Evolutionary conservation across 2,329 filamentous ascomycete species (phyloP).

Genomic region (Daldinia eschscholtzii): DNA sequence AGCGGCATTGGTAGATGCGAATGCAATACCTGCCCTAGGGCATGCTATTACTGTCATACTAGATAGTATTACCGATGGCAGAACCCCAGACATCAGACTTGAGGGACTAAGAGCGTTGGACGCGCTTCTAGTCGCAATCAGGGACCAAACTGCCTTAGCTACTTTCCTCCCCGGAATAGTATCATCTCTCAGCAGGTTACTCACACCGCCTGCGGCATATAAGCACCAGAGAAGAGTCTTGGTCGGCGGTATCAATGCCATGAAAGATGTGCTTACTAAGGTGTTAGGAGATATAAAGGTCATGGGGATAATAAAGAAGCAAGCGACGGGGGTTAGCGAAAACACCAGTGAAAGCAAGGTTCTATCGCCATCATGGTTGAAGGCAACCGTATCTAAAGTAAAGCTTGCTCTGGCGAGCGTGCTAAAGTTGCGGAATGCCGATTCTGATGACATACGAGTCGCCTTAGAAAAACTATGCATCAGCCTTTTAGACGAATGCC

Average conservation of each 20-base stretch:
- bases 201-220: slow-evolving; percentile 74
- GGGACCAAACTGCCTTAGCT: slow-evolving; percentile 79
- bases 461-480: slow-evolving; percentile 80
- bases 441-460: slow-evolving; percentile 74
- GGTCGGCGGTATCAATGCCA: slow-evolving; percentile 68
- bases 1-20: slow-evolving; percentile 64
- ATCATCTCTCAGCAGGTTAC: slow-evolving; percentile 80
- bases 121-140: slow-evolving; percentile 72
- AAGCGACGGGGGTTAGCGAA: slow-evolving; percentile 46
- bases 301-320: slow-evolving; percentile 59
- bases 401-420: slow-evolving; percentile 85
- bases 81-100: slow-evolving; percentile 76
- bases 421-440: slow-evolving; percentile 79
- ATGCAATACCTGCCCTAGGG: slow-evolving; percentile 81
- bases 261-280: slow-evolving; percentile 67
- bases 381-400: slow-evolving; percentile 82
- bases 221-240: slow-evolving; percentile 72
- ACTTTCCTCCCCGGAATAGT: slow-evolving; percentile 90
- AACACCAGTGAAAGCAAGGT: slow-evolving; percentile 54
- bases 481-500: slow-evolving; percentile 81
- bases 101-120: slow-evolving; percentile 76
- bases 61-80: slow-evolving; percentile 75
- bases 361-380: slow-evolving; percentile 75
- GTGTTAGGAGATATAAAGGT: slow-evolving; percentile 71
- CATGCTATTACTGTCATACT: slow-evolving; percentile 85